Percentiles rank a stretch among this genome's conserved stretches.
Evolutionary conservation across 306 rosid species (phyloP).

Genomic region (Ziziphus jujuba): DNA sequence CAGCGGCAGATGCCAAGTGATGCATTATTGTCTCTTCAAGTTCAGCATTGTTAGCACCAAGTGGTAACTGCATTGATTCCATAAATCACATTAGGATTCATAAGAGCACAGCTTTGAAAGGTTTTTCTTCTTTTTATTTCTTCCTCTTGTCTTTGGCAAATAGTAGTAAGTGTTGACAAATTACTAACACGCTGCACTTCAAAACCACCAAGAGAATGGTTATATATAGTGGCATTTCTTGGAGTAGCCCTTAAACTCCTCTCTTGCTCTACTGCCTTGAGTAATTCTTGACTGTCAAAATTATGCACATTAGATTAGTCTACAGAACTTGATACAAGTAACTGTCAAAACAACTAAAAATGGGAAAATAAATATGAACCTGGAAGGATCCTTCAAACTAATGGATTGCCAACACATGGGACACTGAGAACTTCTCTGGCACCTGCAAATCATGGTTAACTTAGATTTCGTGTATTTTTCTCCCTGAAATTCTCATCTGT

Average conservation of each 20-base stretch:
- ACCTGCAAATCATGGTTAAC: constrained; percentile 46
- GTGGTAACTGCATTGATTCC: background rate
- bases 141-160: background rate
- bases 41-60: constrained; percentile 39
- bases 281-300: constrained; percentile 80
- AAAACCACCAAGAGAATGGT: constrained; percentile 59
- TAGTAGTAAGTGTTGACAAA: constrained; percentile 21
- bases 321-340: constrained; percentile 4
- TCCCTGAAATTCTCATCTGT: background rate
- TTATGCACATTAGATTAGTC: constrained; percentile 17
- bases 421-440: constrained; percentile 95
- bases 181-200: constrained; percentile 66
- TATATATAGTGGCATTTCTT: constrained; percentile 62
- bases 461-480: constrained; percentile 8
- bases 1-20: constrained; percentile 89
- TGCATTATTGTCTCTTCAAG: constrained; percentile 82
- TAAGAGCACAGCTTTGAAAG: background rate
- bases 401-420: constrained; percentile 96
- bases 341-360: background rate
- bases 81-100: constrained; percentile 14
- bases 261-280: constrained; percentile 79
- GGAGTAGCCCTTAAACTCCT: constrained; percentile 54
- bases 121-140: background rate
- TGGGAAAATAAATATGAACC: constrained; percentile 41
- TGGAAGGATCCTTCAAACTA: constrained; percentile 75